Percentiles rank a stretch among this genome's conserved stretches.
These are phyloP conservation scores for Tricladium varicosporioides DNA, from an alignment of 2,329 filamentous ascomycete species.

Conservation along the genomic window DNA sequence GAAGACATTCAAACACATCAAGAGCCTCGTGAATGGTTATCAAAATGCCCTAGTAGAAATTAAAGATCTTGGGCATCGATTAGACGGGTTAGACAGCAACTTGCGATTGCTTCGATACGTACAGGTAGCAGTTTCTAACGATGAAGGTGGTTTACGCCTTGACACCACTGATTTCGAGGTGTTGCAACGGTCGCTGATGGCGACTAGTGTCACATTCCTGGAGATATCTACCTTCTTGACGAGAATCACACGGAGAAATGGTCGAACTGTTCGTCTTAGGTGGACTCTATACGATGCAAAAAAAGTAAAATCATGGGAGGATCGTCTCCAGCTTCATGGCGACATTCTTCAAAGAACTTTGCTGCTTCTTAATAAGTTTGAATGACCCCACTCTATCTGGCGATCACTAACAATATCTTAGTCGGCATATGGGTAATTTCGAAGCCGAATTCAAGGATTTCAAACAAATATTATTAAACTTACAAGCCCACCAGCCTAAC, in stretches of 20 bases:
- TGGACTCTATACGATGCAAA: neutral
- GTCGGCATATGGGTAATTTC: neutral
- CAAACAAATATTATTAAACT: neutral
- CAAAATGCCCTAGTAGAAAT: neutral
- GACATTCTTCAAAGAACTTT: neutral
- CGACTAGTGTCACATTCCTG: neutral
- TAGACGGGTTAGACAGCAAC: neutral
- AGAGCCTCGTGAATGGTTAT: neutral
- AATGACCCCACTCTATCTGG: neutral
- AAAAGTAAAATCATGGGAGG: neutral
- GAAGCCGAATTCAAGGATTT: neutral
- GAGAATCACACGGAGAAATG: neutral
- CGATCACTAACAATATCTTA: neutral
- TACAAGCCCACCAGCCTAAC: neutral
- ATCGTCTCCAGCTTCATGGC: neutral
- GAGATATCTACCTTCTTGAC: neutral
- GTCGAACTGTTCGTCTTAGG: neutral
- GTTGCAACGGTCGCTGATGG: neutral
- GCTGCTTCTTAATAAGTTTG: neutral
- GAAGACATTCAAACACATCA: neutral
- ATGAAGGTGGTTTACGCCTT: neutral
- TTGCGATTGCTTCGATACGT: neutral
- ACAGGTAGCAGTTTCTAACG: neutral
- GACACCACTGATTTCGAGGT: neutral
- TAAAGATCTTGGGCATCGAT: neutral